Base-by-base conservation (phyloP, 495 filamentous ascomycete species). In the Penicillium desertorum region DNA sequence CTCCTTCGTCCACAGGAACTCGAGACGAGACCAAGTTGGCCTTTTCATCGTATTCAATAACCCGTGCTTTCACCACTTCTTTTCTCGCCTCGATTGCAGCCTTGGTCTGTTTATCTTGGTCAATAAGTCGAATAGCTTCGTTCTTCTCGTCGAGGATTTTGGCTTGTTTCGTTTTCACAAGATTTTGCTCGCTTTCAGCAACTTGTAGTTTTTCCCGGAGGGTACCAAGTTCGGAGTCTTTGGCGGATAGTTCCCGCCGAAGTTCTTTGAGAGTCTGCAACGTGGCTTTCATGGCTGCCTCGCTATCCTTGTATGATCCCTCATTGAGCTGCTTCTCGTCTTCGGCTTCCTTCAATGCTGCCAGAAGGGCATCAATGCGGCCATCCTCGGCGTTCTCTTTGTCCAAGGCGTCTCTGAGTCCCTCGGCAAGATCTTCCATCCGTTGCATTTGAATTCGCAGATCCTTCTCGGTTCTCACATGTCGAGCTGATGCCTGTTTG, bases 81-180 rank as follows among this genome's bases (percentile, higher is more conserved):
- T 65, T 80, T 79, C 22, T 67, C 20, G 20, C 60, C 55, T 84
- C 71, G 5, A 80, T 68, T 5, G 59, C 62, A n/a, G 54, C 54
- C 61, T 79, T 81, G 2, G 81, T 74, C 19, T 68, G 62, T 56
- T 83, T 79, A 6, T 75, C 71, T 4, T 79, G 65, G 5, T 82
- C 76, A 17, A 88, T 71, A 4, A 49, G 62, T 14, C 79, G 76
- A 25, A 87, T 64, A 2, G 86, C 84, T 12, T 69, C 55, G 64
- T 95, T 96, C 63, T 92, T 90, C 14, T 87, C 78, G 2, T 70
- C 64, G 5, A 96, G 69, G 14, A 78, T 78, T 6, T 81, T 65
- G 29, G 74, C 72, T 30, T 86, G 83, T 32, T 78, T 71, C 4
- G 82, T 74, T 1, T 66, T 61, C 12, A 80, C 73, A 46, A 76